Conservation (phyloP, 306 rosid genomes). For the Datisca glomerata region DNA sequence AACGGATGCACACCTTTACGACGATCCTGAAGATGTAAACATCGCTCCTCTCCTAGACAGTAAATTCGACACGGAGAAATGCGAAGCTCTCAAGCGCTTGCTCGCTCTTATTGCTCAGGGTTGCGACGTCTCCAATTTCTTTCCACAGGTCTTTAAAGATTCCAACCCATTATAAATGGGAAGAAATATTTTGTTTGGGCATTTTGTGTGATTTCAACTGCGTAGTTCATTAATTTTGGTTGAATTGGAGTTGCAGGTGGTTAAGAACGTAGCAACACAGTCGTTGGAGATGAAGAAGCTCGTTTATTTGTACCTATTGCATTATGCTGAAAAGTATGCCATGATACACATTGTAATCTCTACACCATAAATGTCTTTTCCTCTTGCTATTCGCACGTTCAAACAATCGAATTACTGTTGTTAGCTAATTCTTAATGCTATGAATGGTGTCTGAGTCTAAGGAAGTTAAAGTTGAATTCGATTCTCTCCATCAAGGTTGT, state of each 20-base stretch:
- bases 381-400: not conserved
- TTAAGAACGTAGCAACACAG: conserved; percentile 86
- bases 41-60: conserved; percentile 81
- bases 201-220: not conserved
- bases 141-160: conserved; percentile 55
- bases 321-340: conserved; percentile 93
- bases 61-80: conserved; percentile 88
- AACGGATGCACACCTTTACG: conserved; percentile 98
- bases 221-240: not conserved
- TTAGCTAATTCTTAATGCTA: too few species aligned
- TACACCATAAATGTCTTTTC: conserved; percentile 2
- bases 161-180: not conserved
- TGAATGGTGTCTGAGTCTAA: too few species aligned
- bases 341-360: conserved; percentile 7
- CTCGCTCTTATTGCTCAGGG: conserved; percentile 99
- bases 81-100: conserved; percentile 91
- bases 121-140: conserved; percentile 81
- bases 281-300: conserved; percentile 94
- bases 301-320: conserved; percentile 83
- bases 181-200: not conserved
- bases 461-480: too few species aligned
- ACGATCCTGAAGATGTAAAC: conserved; percentile 87
- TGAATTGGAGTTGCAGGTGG: conserved; percentile 53
- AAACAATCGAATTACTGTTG: too few species aligned
- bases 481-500: too few species aligned